phyloP scores from a whole-genome alignment of 179 eudicot species.

The Camellia oleifera region DNA sequence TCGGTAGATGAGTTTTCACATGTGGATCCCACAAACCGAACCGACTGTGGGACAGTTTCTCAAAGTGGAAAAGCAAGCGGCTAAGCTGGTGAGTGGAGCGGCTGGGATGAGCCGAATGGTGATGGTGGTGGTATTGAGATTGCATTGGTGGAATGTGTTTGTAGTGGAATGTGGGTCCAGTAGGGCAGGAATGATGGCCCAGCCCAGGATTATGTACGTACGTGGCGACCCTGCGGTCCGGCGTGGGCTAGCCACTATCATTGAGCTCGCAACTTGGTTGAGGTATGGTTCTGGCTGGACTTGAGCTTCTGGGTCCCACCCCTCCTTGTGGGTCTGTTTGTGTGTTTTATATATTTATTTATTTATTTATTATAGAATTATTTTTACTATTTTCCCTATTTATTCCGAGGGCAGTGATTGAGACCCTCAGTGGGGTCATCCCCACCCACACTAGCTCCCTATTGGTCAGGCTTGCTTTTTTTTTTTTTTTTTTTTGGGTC shows the following conservation, averaged over 20 bases:
- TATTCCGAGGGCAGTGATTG: too few relatives aligned
- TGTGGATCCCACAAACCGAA: constrained; percentile 10
- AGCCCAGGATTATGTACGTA: constrained; percentile 12
- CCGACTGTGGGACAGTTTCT: constrained; percentile 10
- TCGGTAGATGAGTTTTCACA: not conserved
- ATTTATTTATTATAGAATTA: too few relatives aligned
- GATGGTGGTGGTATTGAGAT: not conserved
- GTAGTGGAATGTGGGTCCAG: constrained; percentile 17
- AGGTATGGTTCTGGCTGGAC: not conserved
- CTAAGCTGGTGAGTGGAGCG: not conserved
- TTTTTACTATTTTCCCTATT: too few relatives aligned
- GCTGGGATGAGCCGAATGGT: not conserved
- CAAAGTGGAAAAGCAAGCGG: not conserved
- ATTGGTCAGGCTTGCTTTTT: too few relatives aligned
- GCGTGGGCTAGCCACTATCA: constrained; percentile 34
- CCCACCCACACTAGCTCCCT: too few relatives aligned
- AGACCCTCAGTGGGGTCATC: too few relatives aligned
- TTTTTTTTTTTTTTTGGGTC: too few relatives aligned
- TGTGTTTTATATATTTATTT: too few relatives aligned
- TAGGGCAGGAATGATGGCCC: not conserved
- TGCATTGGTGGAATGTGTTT: not conserved
- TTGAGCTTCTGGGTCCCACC: not conserved
- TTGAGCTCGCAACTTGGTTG: constrained; percentile 21
- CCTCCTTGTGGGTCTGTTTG: not conserved
- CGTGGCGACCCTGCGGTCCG: constrained; percentile 31